Evolutionary conservation across 176 grass and related monocot genomes (phyloP).

Genomic region (Elaeis guineensis): DNA sequence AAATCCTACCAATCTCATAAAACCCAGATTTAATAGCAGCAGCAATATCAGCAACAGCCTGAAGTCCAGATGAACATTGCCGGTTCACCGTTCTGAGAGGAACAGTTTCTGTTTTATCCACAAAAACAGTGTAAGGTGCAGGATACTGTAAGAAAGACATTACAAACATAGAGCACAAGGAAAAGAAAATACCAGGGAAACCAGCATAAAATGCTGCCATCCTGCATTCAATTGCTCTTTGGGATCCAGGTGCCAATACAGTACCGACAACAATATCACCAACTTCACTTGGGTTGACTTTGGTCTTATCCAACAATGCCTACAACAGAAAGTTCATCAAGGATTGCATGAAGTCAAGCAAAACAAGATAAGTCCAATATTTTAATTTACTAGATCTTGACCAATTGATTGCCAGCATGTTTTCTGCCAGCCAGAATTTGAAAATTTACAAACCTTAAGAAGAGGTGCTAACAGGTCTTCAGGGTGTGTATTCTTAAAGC

Average conservation of each 20-base stretch:
- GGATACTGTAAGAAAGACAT: not conserved
- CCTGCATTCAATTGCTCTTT: slow-evolving; percentile 89
- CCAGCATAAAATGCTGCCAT: slow-evolving; percentile 83
- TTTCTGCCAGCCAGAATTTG: too few species aligned
- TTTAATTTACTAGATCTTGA: too few species aligned
- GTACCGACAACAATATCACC: slow-evolving; percentile 94
- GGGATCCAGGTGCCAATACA: slow-evolving; percentile 80
- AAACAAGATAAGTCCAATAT: too few species aligned
- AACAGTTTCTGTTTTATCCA: slow-evolving; percentile 46
- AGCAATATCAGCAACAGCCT: slow-evolving; percentile 89
- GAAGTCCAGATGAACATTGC: slow-evolving; percentile 90
- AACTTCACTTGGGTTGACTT: slow-evolving; percentile 66
- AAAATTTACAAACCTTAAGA: slow-evolving; percentile 52
- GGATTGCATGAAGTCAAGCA: too few species aligned
- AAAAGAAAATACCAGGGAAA: slow-evolving; percentile 50
- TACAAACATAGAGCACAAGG: slow-evolving; percentile 1
- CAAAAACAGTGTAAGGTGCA: not conserved
- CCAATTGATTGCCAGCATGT: too few species aligned
- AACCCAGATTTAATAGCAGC: slow-evolving; percentile 66
- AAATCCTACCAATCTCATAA: slow-evolving; percentile 71
- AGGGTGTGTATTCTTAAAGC: slow-evolving; percentile 78
- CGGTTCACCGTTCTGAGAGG: slow-evolving; percentile 88
- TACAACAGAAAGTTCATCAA: slow-evolving; percentile 7
- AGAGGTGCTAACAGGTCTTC: slow-evolving; percentile 77
- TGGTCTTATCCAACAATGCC: slow-evolving; percentile 81